Percentiles rank a stretch among this genome's conserved stretches.
These are phyloP conservation scores for Trichoderma harzianum DNA, from an alignment of 2,329 filamentous ascomycete genomes.

Conservation along the genomic window DNA sequence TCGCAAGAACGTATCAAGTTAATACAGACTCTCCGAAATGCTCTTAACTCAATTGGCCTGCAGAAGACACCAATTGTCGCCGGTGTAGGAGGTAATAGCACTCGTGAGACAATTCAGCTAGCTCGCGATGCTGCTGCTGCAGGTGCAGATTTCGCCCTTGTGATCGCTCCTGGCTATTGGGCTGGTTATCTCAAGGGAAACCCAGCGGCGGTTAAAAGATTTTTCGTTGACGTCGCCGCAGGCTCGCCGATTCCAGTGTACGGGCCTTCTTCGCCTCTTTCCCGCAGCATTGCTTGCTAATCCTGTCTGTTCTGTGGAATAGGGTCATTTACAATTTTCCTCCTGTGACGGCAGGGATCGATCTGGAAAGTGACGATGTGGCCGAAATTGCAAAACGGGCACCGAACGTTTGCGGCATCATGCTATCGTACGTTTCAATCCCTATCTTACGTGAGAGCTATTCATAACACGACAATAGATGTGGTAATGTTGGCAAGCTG, in stretches of 20 bases:
- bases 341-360: not conserved
- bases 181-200: not conserved
- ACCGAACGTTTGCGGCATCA: not conserved
- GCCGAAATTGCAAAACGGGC: not conserved
- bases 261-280: not conserved
- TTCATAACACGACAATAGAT: not conserved
- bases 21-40: not conserved
- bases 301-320: not conserved
- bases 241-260: not conserved
- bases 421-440: not conserved
- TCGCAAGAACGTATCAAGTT: not conserved
- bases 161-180: not conserved
- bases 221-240: not conserved
- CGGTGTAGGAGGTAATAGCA: not conserved
- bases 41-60: not conserved
- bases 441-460: not conserved
- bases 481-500: not conserved
- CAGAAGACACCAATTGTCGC: not conserved
- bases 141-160: not conserved
- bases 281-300: not conserved
- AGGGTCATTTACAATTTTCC: not conserved
- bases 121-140: not conserved
- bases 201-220: not conserved
- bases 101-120: slow-evolving; percentile 3
- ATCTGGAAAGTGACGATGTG: not conserved